phyloP scores from a whole-genome alignment of 352 stramenopile genomes.

The Phytophthora litchii region DNA sequence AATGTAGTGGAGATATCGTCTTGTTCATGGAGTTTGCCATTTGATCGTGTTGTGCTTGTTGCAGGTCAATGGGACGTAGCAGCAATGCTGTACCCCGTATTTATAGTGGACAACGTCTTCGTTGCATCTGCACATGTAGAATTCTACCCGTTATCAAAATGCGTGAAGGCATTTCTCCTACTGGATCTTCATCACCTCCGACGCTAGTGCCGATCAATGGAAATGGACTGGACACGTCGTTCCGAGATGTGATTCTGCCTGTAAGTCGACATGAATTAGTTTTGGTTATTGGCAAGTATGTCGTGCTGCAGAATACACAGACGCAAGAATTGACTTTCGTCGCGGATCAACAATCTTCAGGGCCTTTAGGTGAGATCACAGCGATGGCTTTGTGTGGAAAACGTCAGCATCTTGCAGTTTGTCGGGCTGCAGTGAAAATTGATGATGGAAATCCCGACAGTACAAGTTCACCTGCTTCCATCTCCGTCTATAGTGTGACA shows the following conservation, averaged over 20 bases:
- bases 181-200: constrained; percentile 4
- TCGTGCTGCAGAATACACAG: constrained; percentile 70
- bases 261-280: constrained; percentile 68
- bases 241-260: constrained; percentile 64
- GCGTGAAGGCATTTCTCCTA: constrained; percentile 2
- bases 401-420: constrained; percentile 57
- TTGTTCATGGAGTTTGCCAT: neutral
- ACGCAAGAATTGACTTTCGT: constrained; percentile 66
- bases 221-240: constrained; percentile 51
- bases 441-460: constrained; percentile 9
- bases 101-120: constrained; percentile 18
- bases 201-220: constrained; percentile 51
- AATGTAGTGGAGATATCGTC: constrained; percentile 10
- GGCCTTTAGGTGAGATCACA: constrained; percentile 63
- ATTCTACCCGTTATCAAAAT: constrained; percentile 7
- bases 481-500: constrained; percentile 43
- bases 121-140: neutral
- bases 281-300: constrained; percentile 66
- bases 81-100: constrained; percentile 15
- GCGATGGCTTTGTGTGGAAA: constrained; percentile 72
- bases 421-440: constrained; percentile 45
- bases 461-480: constrained; percentile 27
- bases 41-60: neutral
- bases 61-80: constrained; percentile 8
- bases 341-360: constrained; percentile 20